phyloP scores from a whole-genome alignment of 176 grass and related monocot species.

The Tillandsia fasciculata region DNA sequence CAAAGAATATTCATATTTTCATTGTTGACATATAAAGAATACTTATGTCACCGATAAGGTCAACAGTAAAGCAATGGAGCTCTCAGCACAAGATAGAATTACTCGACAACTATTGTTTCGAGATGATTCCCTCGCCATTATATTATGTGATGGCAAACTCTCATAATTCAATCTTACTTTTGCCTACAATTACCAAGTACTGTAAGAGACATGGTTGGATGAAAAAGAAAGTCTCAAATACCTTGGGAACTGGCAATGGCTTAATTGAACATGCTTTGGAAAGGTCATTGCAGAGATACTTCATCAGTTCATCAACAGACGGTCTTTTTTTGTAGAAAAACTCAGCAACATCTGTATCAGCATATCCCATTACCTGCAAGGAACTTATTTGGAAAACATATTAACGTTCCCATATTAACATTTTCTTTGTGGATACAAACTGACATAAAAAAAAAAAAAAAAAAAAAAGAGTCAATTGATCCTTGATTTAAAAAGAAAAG shows the following conservation, averaged over 20 bases:
- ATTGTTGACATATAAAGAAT: too few species aligned
- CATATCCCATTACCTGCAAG: constrained; percentile 76
- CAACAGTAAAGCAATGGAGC: too few species aligned
- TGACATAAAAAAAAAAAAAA: neutral
- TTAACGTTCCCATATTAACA: neutral
- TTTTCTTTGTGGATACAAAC: too few species aligned
- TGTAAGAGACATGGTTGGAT: neutral
- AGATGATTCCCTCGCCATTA: neutral
- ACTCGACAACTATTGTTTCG: too few species aligned
- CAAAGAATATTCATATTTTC: too few species aligned
- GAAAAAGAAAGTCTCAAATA: constrained; percentile 3
- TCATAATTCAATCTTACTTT: neutral
- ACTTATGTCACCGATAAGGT: too few species aligned
- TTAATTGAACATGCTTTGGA: constrained; percentile 55
- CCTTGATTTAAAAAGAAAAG: neutral
- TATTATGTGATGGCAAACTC: neutral
- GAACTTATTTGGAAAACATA: neutral
- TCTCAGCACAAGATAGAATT: too few species aligned
- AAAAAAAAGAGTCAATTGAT: neutral
- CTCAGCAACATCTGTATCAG: constrained; percentile 93
- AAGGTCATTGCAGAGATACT: constrained; percentile 88
- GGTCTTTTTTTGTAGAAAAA: constrained; percentile 75
- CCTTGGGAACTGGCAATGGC: constrained; percentile 70
- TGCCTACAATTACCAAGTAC: neutral
- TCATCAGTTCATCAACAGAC: constrained; percentile 47